Base-by-base conservation (phyloP, 768 basidiomycete species). In the Mycena venus region DNA sequence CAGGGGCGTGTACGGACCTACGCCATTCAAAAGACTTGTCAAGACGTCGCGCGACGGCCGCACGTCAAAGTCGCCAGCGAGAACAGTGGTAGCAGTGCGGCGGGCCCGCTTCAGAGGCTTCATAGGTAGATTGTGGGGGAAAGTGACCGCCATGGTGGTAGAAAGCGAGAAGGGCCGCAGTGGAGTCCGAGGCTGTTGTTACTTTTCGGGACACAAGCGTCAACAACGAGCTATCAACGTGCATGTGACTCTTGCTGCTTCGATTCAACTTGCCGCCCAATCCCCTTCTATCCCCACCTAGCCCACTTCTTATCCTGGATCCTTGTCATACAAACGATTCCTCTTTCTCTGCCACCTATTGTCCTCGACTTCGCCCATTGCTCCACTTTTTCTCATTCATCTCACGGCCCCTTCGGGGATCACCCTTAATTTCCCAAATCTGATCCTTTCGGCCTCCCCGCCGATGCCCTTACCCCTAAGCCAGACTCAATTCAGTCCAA, bases 11-110 rank as follows among this genome's bases (percentile, higher is more conserved):
- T 94, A 92, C 9, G 90, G 90, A 0, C 88, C 88, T 34, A 95
- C 92, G 62, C 94, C 94, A 79, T 95, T 95, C 79, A 95, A 85
- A 61, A 95, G 82, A 82, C 92, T 94, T 17, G 95, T 95, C 76
- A 96, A 87, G 75, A 93, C 93, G 83, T 95, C 94, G 80, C 95
- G 90, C 42, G 88, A 80, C 0, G 92, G 91, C 23, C 88, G 88
- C 7, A 87, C 81, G 85, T 95, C 95, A 82, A 94, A 95, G 80
- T 87, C 85, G 77, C 95, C 95, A 0, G 94, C 91, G 83, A 95
- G 89, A 49, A 95, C 92, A 11, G 91, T 81, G 10, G 95, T 96
- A 53, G 95, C 95, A 59, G 89, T 92, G 71, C 95, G 92, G 23
- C 89, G 84, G 32, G 81, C 81, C 65, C 83, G 88, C 79, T 89